A percentile compares a stretch with the other conserved stretches of the same genome.
Conservation (phyloP, 2,329 filamentous ascomycete genomes). For the Fusarium transvaalense region DNA sequence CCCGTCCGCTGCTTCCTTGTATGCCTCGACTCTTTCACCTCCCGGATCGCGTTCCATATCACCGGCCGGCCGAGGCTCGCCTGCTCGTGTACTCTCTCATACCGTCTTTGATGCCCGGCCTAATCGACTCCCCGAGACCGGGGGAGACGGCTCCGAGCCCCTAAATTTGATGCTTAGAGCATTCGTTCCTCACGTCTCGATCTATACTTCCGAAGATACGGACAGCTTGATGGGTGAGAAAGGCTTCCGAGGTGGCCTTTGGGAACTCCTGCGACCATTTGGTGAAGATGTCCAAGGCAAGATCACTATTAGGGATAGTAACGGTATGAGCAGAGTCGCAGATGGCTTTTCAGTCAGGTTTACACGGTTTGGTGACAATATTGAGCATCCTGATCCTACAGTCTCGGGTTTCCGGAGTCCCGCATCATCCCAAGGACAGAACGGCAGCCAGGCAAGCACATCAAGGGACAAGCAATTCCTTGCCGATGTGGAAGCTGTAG, state of each 20-base stretch:
- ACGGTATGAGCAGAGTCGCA: slow-evolving; percentile 83
- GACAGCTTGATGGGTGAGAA: slow-evolving; percentile 84
- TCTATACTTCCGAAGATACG: slow-evolving; percentile 89
- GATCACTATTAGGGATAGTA: slow-evolving; percentile 89
- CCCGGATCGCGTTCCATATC: slow-evolving; percentile 76
- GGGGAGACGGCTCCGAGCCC: slow-evolving; percentile 65
- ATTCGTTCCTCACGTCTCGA: slow-evolving; percentile 89
- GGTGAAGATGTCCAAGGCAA: slow-evolving; percentile 90
- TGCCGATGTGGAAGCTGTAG: slow-evolving; percentile 80
- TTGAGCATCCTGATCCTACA: slow-evolving; percentile 64
- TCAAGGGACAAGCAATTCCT: slow-evolving; percentile 56
- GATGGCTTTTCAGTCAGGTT: slow-evolving; percentile 95
- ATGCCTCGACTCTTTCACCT: slow-evolving; percentile 76
- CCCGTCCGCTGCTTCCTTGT: slow-evolving; percentile 70
- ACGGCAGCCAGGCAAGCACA: slow-evolving; percentile 47
- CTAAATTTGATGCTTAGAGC: slow-evolving; percentile 80
- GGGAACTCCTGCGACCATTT: slow-evolving; percentile 89
- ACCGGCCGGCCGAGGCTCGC: slow-evolving; percentile 70
- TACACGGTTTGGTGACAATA: slow-evolving; percentile 73
- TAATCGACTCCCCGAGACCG: slow-evolving; percentile 59
- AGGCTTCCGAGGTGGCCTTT: slow-evolving; percentile 84
- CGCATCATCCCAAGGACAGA: slow-evolving; percentile 56
- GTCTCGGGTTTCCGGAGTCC: slow-evolving; percentile 47
- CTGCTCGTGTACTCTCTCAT: slow-evolving; percentile 67
- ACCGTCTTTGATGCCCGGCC: slow-evolving; percentile 67